Evolutionary conservation across 371 early-diverging fungal genomes (phyloP).

Genomic region (Mortierella sp.): DNA sequence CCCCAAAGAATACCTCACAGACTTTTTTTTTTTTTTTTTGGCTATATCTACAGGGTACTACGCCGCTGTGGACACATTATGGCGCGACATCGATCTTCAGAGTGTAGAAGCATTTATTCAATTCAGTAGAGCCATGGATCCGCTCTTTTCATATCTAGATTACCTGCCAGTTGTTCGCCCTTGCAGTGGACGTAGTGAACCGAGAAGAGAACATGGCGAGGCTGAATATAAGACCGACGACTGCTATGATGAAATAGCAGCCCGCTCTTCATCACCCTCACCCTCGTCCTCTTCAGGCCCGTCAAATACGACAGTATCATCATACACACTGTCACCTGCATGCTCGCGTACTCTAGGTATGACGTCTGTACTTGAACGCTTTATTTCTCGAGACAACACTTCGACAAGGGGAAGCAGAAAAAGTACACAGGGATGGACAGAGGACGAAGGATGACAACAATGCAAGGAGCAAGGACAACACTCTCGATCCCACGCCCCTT

Average conservation of each 20-base stretch:
- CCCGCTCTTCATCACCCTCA: conserved; percentile 4
- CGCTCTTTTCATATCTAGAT: too few relatives aligned
- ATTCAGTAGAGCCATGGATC: conserved; percentile 26
- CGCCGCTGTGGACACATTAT: conserved; percentile 47
- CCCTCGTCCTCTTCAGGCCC: neutral
- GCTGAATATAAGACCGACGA: neutral
- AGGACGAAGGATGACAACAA: too few relatives aligned
- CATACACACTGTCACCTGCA: neutral
- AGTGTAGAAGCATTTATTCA: conserved; percentile 41
- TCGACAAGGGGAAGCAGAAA: neutral
- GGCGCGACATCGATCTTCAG: conserved; percentile 42
- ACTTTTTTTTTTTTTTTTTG: neutral
- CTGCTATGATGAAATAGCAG: too few relatives aligned
- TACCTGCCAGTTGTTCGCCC: too few relatives aligned
- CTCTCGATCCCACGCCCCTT: too few relatives aligned
- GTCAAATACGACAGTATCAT: neutral
- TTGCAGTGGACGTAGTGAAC: too few relatives aligned
- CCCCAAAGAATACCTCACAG: too few relatives aligned
- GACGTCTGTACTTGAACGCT: conserved; percentile 3
- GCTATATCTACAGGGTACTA: conserved; percentile 32
- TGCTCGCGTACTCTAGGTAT: conserved; percentile 15
- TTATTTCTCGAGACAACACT: neutral
- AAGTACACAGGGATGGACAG: neutral
- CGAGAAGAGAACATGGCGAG: neutral
- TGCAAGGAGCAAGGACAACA: too few relatives aligned